Evolutionary conservation across 805 yeast genomes (phyloP).

Genomic region (Candida ficus): DNA sequence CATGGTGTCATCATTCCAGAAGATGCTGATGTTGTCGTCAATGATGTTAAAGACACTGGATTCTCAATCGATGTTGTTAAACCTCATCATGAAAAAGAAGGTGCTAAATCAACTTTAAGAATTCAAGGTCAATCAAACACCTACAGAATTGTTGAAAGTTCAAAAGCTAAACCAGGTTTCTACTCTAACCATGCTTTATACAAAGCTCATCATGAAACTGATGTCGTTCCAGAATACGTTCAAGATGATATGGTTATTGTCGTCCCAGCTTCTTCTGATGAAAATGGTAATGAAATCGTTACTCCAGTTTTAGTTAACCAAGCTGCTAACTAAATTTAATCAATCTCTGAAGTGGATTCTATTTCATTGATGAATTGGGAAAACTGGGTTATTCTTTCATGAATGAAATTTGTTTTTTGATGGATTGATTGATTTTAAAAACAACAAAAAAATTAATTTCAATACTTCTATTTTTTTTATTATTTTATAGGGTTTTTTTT

Average conservation of each 20-base stretch:
- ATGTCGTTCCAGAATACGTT: slow-evolving; percentile 4
- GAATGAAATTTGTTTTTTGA: no score
- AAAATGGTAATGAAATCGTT: no score
- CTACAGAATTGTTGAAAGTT: slow-evolving; percentile 8
- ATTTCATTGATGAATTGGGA: no score
- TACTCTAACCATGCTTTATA: slow-evolving; percentile 7
- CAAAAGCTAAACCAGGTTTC: slow-evolving; percentile 7
- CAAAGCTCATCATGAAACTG: slow-evolving; percentile 6
- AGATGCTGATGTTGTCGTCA: no score
- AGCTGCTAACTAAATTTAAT: slow-evolving; percentile 1
- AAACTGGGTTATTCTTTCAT: no score
- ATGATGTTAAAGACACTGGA: not conserved
- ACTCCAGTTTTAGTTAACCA: slow-evolving; percentile 7
- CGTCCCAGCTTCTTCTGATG: slow-evolving; percentile 1
- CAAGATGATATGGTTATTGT: slow-evolving; percentile 5
- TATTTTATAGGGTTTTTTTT: not conserved
- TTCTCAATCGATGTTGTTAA: not conserved
- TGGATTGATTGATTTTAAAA: no score
- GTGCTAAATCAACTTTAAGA: not conserved
- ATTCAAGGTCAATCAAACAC: not conserved
- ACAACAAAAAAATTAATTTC: no score
- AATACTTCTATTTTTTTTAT: not conserved
- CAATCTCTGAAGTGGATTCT: not conserved
- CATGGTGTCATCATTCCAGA: no score
- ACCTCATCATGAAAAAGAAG: not conserved